Conservation (phyloP, 2,329 filamentous ascomycete species). For the Didymella pinodella region DNA sequence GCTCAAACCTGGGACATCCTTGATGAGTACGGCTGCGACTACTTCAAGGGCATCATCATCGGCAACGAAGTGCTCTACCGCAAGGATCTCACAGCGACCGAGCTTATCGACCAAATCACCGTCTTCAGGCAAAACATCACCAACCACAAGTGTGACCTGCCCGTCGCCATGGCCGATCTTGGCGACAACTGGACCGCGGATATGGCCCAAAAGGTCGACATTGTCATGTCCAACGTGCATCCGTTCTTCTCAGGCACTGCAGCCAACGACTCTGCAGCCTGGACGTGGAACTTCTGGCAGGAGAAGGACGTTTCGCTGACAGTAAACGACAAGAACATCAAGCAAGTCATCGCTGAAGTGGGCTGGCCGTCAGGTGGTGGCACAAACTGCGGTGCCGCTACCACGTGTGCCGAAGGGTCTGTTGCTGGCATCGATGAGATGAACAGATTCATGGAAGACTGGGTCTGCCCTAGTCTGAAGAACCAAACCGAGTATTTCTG, state of each 20-base stretch:
- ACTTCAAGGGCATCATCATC: constrained; percentile 68
- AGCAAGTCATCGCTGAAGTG: constrained; percentile 87
- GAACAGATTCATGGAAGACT: constrained; percentile 85
- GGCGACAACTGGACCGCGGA: constrained; percentile 83
- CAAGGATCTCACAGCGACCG: constrained; percentile 69
- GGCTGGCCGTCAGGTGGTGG: constrained; percentile 90
- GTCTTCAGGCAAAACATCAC: constrained; percentile 75
- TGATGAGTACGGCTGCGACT: constrained; percentile 62
- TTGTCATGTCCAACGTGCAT: constrained; percentile 96
- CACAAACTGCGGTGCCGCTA: constrained; percentile 71
- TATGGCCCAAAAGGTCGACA: constrained; percentile 76
- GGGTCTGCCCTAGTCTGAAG: constrained; percentile 79
- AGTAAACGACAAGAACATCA: constrained; percentile 54
- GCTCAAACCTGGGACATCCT: constrained; percentile 84
- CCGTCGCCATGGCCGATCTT: constrained; percentile 86
- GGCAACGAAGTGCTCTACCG: constrained; percentile 71
- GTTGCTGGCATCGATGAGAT: constrained; percentile 81
- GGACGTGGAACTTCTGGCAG: constrained; percentile 87
- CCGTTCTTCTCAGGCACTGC: constrained; percentile 89
- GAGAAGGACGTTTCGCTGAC: constrained; percentile 71
- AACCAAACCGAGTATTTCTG: constrained; percentile 95
- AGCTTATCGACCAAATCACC: constrained; percentile 70
- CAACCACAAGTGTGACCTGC: constrained; percentile 70
- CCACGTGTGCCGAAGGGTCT: constrained; percentile 68
- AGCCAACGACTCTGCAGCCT: constrained; percentile 72